Conservation (phyloP, 2,329 filamentous ascomycete genomes). For the Hortaea werneckii region DNA sequence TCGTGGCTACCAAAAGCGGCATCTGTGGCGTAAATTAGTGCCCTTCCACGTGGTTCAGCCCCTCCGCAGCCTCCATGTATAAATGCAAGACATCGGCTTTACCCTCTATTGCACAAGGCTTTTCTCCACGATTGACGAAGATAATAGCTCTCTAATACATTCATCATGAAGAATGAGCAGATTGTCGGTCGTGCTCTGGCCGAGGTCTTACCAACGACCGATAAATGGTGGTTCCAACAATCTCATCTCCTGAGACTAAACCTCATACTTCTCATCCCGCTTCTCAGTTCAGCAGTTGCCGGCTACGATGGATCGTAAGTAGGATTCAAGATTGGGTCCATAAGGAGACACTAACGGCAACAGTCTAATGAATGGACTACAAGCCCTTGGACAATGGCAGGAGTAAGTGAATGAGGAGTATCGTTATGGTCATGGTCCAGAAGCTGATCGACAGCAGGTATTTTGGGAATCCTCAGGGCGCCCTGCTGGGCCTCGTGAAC, state of each 20-base stretch:
- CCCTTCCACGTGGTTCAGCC: too few species aligned
- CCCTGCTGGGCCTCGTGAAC: constrained; percentile 20
- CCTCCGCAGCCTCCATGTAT: too few species aligned
- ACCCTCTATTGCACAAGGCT: too few species aligned
- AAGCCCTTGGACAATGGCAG: not conserved
- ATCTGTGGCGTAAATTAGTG: too few species aligned
- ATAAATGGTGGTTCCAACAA: constrained; percentile 33
- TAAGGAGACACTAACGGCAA: not conserved
- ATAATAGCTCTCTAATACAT: too few species aligned
- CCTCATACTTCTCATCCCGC: not conserved
- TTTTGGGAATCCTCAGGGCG: constrained; percentile 12
- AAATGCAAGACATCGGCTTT: too few species aligned
- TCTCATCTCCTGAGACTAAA: constrained; percentile 29
- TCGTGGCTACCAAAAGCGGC: too few species aligned
- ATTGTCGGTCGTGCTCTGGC: constrained; percentile 24
- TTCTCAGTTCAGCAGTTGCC: not conserved
- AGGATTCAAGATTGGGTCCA: not conserved
- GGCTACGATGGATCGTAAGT: not conserved
- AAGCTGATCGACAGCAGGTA: constrained; percentile 20
- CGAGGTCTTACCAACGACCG: constrained; percentile 33
- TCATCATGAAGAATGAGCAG: constrained; percentile 17
- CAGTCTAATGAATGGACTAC: not conserved
- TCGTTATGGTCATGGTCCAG: constrained; percentile 15
- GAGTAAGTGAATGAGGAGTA: too few species aligned
- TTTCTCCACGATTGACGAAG: too few species aligned